Conservation (phyloP, 805 yeast genomes). For the Yueomyces sp. region DNA sequence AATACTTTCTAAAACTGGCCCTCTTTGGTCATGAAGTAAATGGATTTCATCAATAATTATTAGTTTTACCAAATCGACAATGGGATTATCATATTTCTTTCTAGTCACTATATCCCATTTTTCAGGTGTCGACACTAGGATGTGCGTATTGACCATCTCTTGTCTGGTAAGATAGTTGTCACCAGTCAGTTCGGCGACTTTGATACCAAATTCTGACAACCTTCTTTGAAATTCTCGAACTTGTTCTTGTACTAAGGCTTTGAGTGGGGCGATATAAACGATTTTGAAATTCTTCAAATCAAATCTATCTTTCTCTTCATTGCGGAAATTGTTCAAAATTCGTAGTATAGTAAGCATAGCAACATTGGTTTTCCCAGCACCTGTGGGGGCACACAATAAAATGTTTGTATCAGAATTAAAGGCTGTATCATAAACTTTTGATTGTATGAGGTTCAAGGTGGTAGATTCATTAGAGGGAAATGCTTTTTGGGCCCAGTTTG, state of each 20-base stretch:
- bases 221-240: slow-evolving; percentile 73
- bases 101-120: slow-evolving; percentile 95
- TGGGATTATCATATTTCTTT: slow-evolving; percentile 55
- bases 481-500: slow-evolving; percentile 69
- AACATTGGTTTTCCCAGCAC: slow-evolving; percentile 97
- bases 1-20: slow-evolving; percentile 84
- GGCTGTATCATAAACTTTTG: slow-evolving; percentile 69
- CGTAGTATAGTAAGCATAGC: slow-evolving; percentile 76
- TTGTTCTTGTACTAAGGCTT: slow-evolving; percentile 92
- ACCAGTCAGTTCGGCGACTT: slow-evolving; percentile 82
- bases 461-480: slow-evolving; percentile 58
- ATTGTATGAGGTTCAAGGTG: slow-evolving; percentile 70
- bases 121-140: slow-evolving; percentile 89
- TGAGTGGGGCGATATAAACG: slow-evolving; percentile 84
- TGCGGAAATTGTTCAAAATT: slow-evolving; percentile 40
- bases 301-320: slow-evolving; percentile 34
- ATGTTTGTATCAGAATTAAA: slow-evolving; percentile 59
- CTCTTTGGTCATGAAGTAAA: slow-evolving; percentile 84
- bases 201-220: slow-evolving; percentile 47
- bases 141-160: slow-evolving; percentile 66
- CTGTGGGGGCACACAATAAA: slow-evolving; percentile 92
- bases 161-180: slow-evolving; percentile 66
- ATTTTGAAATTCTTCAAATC: slow-evolving; percentile 49
- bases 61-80: slow-evolving; percentile 49
- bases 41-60: slow-evolving; percentile 88